Conservation (phyloP, 306 rosid genomes). For the Rosa chinensis region DNA sequence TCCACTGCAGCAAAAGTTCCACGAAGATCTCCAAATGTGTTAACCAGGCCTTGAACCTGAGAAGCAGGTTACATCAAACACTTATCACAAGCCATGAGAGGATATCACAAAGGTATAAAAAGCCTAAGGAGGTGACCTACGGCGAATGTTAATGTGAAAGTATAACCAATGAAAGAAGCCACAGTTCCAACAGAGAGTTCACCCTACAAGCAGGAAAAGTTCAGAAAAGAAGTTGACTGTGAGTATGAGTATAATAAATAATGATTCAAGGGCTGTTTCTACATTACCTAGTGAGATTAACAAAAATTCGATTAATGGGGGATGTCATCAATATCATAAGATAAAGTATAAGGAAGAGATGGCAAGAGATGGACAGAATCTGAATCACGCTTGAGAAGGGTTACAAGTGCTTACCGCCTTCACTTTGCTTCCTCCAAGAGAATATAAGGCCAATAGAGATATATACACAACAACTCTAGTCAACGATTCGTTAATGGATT, state of each 20-base stretch:
- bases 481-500: conserved; percentile 80
- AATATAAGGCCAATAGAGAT: conserved; percentile 69
- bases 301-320: not conserved
- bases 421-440: conserved; percentile 98
- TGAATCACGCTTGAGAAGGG: conserved; percentile 18
- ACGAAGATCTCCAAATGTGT: conserved; percentile 94
- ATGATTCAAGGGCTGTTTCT: not conserved
- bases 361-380: not conserved
- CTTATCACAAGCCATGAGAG: conserved; percentile 6
- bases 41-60: conserved; percentile 98
- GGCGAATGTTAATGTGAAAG: conserved; percentile 94
- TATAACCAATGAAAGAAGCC: conserved; percentile 97
- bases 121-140: conserved; percentile 48
- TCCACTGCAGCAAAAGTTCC: conserved; percentile 81
- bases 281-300: not conserved
- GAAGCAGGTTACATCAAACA: conserved; percentile 28
- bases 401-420: conserved; percentile 67
- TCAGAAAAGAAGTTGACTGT: conserved; percentile 19
- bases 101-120: conserved; percentile 20
- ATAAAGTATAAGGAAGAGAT: not conserved
- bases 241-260: not conserved
- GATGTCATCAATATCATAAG: not conserved
- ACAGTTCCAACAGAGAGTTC: conserved; percentile 88
- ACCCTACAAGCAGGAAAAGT: conserved; percentile 60
- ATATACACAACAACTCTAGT: conserved; percentile 89